These are phyloP conservation scores for Coniochaeta hoffmannii DNA, from an alignment of 2,329 filamentous ascomycete species.

Conservation along the genomic window DNA sequence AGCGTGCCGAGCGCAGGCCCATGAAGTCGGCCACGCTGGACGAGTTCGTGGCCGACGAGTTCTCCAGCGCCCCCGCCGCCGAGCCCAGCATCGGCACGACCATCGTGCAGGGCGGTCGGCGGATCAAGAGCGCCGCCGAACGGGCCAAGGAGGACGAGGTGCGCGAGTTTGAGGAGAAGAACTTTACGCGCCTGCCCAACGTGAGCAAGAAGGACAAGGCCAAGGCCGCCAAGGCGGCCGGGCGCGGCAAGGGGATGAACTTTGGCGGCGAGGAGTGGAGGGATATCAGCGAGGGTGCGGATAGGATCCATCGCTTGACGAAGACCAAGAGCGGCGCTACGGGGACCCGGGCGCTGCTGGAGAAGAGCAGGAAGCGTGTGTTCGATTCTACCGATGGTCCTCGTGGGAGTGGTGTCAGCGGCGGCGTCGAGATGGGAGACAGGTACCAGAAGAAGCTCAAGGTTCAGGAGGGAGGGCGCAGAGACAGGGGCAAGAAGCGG, in stretches of 20 bases:
- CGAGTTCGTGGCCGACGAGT: conserved; percentile 81
- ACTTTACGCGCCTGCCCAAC: conserved; percentile 81
- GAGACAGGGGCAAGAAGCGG: conserved; percentile 35
- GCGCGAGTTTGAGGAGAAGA: conserved; percentile 81
- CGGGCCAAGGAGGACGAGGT: conserved; percentile 72
- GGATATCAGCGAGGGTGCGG: conserved; percentile 73
- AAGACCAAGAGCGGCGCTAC: conserved; percentile 54
- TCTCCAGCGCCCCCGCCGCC: conserved; percentile 73
- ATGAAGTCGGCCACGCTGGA: conserved; percentile 80
- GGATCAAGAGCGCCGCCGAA: conserved; percentile 69
- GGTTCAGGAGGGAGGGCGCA: conserved; percentile 38
- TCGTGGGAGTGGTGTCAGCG: conserved; percentile 48
- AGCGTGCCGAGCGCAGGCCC: conserved; percentile 53
- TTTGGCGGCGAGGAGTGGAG: conserved; percentile 92
- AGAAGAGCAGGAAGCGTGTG: conserved; percentile 80
- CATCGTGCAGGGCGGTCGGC: conserved; percentile 71
- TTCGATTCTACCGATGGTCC: conserved; percentile 62
- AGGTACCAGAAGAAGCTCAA: conserved; percentile 65
- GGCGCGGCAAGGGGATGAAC: conserved; percentile 50
- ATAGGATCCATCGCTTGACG: conserved; percentile 79
- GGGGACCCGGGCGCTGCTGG: conserved; percentile 56
- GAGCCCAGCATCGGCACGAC: conserved; percentile 90
- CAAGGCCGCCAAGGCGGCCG: conserved; percentile 50
- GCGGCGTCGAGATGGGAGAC: conserved; percentile 58
- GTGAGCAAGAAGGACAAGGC: conserved; percentile 80